A percentile compares a stretch with the other conserved stretches of the same genome.
Conservation (phyloP, 108 stramenopile species). For the Nitzschia sp. region DNA sequence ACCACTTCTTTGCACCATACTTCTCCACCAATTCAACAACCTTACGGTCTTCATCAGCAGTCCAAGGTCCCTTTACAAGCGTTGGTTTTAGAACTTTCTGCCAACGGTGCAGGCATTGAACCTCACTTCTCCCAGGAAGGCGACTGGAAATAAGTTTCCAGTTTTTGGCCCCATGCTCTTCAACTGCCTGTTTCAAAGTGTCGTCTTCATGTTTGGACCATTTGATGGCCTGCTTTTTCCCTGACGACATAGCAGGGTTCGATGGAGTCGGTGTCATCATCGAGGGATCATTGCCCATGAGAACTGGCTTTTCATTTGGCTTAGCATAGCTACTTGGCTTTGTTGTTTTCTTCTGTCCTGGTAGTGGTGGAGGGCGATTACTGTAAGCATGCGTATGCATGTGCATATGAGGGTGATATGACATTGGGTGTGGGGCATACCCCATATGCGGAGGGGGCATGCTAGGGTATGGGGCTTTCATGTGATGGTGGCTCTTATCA, state of each 20-base stretch:
- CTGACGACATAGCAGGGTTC: background rate
- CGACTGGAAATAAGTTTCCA: slow-evolving; percentile 66
- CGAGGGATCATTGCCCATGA: background rate
- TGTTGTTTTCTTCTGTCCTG: slow-evolving; percentile 1
- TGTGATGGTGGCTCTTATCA: slow-evolving; percentile 22
- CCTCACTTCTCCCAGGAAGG: slow-evolving; percentile 60
- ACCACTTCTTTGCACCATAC: slow-evolving; percentile 82
- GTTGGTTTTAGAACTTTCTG: slow-evolving; percentile 71
- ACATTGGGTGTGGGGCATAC: slow-evolving; percentile 29
- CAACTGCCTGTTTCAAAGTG: slow-evolving; percentile 53
- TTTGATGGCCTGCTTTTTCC: slow-evolving; percentile 47
- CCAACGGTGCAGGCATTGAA: slow-evolving; percentile 76
- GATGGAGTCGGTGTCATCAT: background rate
- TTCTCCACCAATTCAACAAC: slow-evolving; percentile 70
- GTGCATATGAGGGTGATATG: slow-evolving; percentile 33
- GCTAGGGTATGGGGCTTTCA: slow-evolving; percentile 25
- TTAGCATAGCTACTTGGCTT: background rate
- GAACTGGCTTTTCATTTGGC: background rate
- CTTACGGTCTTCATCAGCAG: slow-evolving; percentile 84
- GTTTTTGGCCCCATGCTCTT: slow-evolving; percentile 65
- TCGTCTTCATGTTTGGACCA: slow-evolving; percentile 71
- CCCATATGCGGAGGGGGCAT: slow-evolving; percentile 31
- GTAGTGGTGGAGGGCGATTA: slow-evolving; percentile 23
- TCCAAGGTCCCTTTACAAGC: slow-evolving; percentile 86
- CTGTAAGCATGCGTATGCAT: slow-evolving; percentile 15